A percentile compares a stretch with the other conserved stretches of the same genome.
Conservation (phyloP, 179 eudicot species). For the Carnegiea gigantea region DNA sequence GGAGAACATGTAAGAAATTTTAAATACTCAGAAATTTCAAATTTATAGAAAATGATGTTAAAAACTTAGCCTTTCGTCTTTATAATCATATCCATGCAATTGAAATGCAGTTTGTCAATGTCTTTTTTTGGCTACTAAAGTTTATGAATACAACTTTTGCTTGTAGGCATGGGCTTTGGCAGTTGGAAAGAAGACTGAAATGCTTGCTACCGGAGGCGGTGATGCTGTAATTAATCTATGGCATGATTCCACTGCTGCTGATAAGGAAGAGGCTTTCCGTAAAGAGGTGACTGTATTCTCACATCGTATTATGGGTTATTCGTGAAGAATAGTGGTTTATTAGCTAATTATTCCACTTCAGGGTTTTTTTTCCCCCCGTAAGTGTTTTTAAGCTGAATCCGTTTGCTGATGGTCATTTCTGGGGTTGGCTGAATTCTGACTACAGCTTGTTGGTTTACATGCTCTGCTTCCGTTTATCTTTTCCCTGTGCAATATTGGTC, state of each 20-base stretch:
- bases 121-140: neutral
- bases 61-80: neutral
- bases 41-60: neutral
- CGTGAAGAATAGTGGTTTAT: neutral
- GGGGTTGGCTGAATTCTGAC: neutral
- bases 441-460: too few species aligned
- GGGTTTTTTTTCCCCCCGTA: too few species aligned
- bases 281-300: slow-evolving; percentile 63
- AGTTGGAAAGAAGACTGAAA: slow-evolving; percentile 84
- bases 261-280: slow-evolving; percentile 90
- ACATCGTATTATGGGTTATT: neutral
- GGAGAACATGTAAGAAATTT: neutral
- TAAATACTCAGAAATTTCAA: neutral
- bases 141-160: neutral
- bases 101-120: neutral
- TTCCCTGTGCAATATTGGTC: neutral
- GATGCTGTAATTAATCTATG: slow-evolving; percentile 91
- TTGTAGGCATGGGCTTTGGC: slow-evolving; percentile 93
- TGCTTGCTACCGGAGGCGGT: slow-evolving; percentile 95
- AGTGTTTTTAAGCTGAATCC: neutral
- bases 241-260: slow-evolving; percentile 89
- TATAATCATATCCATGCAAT: neutral
- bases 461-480: neutral
- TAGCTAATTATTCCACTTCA: neutral
- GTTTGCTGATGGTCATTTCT: neutral